These are phyloP conservation scores for Conringia planisiliqua DNA, from an alignment of 345 rosid genomes.

Conservation along the genomic window DNA sequence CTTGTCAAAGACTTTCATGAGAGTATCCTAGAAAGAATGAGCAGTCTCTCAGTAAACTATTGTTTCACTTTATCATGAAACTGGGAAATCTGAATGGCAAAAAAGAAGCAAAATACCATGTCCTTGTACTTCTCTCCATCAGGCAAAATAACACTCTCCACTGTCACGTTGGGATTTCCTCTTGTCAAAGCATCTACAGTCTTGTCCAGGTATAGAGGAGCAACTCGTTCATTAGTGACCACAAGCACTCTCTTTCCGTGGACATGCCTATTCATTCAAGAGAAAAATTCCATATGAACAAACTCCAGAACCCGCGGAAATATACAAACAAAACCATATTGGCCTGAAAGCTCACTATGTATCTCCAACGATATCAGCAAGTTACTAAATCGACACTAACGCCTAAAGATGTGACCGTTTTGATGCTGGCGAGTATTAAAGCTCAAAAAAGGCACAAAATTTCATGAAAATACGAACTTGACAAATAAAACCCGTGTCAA, in stretches of 20 bases:
- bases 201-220: slow-evolving; percentile 72
- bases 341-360: not conserved
- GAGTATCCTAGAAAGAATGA: slow-evolving; percentile 52
- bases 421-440: not conserved
- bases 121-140: slow-evolving; percentile 92
- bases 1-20: slow-evolving; percentile 93
- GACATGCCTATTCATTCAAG: slow-evolving; percentile 58
- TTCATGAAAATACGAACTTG: not conserved
- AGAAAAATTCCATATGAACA: not conserved
- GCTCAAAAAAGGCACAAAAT: not conserved
- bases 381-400: not conserved
- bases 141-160: slow-evolving; percentile 78
- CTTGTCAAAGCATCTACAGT: slow-evolving; percentile 69
- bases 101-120: slow-evolving; percentile 53
- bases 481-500: not conserved
- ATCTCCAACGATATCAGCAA: not conserved
- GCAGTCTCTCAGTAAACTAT: not conserved
- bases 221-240: slow-evolving; percentile 77
- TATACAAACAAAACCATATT: not conserved
- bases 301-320: not conserved
- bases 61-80: not conserved
- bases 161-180: slow-evolving; percentile 79
- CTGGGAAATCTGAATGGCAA: not conserved
- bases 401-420: not conserved
- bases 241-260: slow-evolving; percentile 96